Percentiles rank a stretch among this genome's conserved stretches.
Conservation (phyloP, 306 rosid species). For the Adenanthera pavonina region DNA sequence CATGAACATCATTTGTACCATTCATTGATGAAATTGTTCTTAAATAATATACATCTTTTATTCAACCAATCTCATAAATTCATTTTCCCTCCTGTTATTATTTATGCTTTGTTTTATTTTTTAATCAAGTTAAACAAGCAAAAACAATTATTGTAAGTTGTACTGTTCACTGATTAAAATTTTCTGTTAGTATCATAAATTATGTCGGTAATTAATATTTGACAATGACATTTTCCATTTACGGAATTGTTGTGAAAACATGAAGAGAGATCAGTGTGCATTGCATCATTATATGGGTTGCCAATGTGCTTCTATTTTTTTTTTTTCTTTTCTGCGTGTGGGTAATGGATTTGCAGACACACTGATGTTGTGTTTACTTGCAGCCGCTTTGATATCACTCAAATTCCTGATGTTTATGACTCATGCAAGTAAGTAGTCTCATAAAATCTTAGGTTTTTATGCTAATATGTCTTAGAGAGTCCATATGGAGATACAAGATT, state of each 20-base stretch:
- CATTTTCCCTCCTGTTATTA: not conserved
- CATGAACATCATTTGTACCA: not conserved
- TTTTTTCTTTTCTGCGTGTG: not conserved
- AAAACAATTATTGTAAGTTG: not conserved
- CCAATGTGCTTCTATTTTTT: constrained; percentile 14
- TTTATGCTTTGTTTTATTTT: not conserved
- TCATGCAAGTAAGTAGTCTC: constrained; percentile 91
- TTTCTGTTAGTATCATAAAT: constrained; percentile 6
- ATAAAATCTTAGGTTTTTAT: constrained; percentile 19
- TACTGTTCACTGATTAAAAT: not conserved
- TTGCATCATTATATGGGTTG: constrained; percentile 4
- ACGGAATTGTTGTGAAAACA: not conserved
- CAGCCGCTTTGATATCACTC: constrained; percentile 92
- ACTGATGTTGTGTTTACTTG: constrained; percentile 47
- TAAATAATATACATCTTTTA: not conserved
- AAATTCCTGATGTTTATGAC: constrained; percentile 97
- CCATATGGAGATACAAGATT: not conserved
- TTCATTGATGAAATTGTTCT: constrained; percentile 8
- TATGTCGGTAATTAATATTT: constrained; percentile 24
- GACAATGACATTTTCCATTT: constrained; percentile 7
- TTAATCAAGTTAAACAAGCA: constrained; percentile 30
- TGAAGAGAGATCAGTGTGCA: not conserved
- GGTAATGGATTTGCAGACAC: constrained; percentile 16
- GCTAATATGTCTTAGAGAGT: constrained; percentile 25
- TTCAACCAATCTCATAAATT: constrained; percentile 19